These are phyloP conservation scores for Suhomyces bolitotheri DNA, from an alignment of 1,139 yeast species.

Conservation along the genomic window DNA sequence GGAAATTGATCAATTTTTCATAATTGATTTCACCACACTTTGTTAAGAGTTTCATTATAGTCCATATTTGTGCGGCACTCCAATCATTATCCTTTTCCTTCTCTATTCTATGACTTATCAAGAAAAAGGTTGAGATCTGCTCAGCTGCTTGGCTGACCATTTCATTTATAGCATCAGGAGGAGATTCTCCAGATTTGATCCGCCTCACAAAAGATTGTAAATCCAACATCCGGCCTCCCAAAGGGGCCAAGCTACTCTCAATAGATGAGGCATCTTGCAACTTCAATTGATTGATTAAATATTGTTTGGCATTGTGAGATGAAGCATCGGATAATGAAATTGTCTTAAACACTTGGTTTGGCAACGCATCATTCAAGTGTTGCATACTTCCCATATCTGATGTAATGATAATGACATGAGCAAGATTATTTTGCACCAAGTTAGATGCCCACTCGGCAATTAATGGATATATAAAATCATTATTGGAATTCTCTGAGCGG, in stretches of 20 bases:
- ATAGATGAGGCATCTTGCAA: constrained; percentile 34
- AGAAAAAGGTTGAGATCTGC: constrained; percentile 81
- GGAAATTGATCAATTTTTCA: constrained; percentile 54
- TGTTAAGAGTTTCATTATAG: constrained; percentile 65
- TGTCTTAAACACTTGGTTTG: constrained; percentile 82
- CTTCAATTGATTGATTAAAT: constrained; percentile 61
- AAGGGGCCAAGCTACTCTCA: constrained; percentile 62
- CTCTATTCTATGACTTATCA: constrained; percentile 40
- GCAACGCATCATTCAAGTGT: constrained; percentile 66
- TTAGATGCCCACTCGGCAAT: constrained; percentile 88
- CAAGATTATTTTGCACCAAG: constrained; percentile 72
- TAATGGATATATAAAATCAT: constrained; percentile 70
- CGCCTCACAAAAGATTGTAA: constrained; percentile 88
- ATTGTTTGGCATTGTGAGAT: constrained; percentile 64
- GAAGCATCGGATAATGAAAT: constrained; percentile 82
- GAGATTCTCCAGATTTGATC: constrained; percentile 81
- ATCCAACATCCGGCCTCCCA: constrained; percentile 95
- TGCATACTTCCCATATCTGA: constrained; percentile 81
- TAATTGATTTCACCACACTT: constrained; percentile 45
- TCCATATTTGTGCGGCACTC: constrained; percentile 88
- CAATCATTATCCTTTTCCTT: constrained; percentile 46
- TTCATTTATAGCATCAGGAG: constrained; percentile 71
- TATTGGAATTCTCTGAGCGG: constrained; percentile 50
- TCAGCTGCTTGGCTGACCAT: constrained; percentile 84
- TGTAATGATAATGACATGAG: constrained; percentile 86